phyloP scores from a whole-genome alignment of 345 rosid species.

The Salix suchowensis region DNA sequence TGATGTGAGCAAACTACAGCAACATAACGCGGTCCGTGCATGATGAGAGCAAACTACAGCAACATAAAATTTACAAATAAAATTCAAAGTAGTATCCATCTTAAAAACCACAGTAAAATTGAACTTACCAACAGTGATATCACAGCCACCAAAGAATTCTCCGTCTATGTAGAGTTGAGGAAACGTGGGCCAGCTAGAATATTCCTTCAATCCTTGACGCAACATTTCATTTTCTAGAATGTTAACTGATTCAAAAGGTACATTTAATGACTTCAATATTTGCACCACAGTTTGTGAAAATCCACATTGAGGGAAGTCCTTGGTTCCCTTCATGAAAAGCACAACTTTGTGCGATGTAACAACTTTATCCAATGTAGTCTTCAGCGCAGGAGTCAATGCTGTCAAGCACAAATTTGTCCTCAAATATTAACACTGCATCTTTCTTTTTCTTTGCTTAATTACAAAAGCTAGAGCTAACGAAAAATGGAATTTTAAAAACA shows the following conservation, averaged over 20 bases:
- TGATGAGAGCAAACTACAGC: not conserved
- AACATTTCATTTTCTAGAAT: constrained; percentile 80
- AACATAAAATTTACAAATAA: not conserved
- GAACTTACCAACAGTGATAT: constrained; percentile 71
- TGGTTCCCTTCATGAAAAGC: constrained; percentile 83
- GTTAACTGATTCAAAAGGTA: constrained; percentile 69
- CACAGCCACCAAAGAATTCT: constrained; percentile 92
- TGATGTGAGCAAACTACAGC: not conserved
- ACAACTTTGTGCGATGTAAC: constrained; percentile 72
- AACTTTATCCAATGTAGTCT: constrained; percentile 62
- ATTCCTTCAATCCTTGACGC: constrained; percentile 87
- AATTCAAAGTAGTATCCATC: not conserved
- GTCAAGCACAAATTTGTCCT: constrained; percentile 15
- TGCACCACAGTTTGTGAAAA: constrained; percentile 92
- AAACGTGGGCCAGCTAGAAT: constrained; percentile 92
- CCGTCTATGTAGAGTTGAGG: constrained; percentile 92
- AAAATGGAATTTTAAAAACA: no score
- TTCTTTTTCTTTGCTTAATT: no score
- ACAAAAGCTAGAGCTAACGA: no score
- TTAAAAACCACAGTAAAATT: not conserved
- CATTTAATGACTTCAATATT: constrained; percentile 64
- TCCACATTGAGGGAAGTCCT: constrained; percentile 90
- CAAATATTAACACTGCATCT: not conserved
- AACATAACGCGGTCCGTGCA: not conserved
- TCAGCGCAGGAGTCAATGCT: constrained; percentile 66